Percentiles rank a stretch among this genome's conserved stretches.
Conservation (phyloP, 208 protist species). For the Strigomonas culicis region DNA sequence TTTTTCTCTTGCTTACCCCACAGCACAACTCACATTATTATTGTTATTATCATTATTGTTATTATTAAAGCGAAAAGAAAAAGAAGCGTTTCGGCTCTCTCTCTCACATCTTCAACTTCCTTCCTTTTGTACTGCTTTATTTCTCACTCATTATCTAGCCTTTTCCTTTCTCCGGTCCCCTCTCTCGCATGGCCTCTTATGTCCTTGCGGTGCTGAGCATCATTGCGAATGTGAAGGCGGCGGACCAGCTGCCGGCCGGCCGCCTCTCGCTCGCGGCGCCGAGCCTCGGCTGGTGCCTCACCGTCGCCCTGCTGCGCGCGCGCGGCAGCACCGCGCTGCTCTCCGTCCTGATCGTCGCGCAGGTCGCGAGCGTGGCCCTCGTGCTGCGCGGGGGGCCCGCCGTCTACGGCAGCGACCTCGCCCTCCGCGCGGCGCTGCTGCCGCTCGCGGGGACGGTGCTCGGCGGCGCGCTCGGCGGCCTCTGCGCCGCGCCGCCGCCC, state of each 20-base stretch:
- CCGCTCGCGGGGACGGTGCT: too few relatives aligned
- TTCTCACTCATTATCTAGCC: not conserved
- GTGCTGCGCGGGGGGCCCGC: not conserved
- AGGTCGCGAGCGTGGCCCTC: not conserved
- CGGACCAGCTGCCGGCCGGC: not conserved
- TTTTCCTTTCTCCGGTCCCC: not conserved
- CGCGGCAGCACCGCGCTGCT: not conserved
- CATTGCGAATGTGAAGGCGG: not conserved
- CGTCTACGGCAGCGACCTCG: not conserved
- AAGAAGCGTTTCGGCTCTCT: not conserved
- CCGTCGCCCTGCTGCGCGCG: not conserved
- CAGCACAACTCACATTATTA: not conserved
- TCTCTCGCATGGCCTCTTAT: not conserved
- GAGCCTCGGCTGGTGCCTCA: not conserved
- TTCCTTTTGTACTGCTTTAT: not conserved
- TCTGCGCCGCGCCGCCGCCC: conserved; percentile 3
- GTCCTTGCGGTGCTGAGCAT: not conserved
- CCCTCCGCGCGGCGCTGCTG: not conserved
- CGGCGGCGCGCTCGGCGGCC: too few relatives aligned
- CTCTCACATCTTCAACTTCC: conserved; percentile 9
- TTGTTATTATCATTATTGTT: not conserved
- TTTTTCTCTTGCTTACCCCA: not conserved
- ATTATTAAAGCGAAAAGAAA: not conserved
- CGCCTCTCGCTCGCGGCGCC: not conserved
- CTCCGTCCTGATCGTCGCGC: not conserved